These are phyloP conservation scores for Flaveria bidentis DNA, from an alignment of 129 eudicot species.

Conservation along the genomic window DNA sequence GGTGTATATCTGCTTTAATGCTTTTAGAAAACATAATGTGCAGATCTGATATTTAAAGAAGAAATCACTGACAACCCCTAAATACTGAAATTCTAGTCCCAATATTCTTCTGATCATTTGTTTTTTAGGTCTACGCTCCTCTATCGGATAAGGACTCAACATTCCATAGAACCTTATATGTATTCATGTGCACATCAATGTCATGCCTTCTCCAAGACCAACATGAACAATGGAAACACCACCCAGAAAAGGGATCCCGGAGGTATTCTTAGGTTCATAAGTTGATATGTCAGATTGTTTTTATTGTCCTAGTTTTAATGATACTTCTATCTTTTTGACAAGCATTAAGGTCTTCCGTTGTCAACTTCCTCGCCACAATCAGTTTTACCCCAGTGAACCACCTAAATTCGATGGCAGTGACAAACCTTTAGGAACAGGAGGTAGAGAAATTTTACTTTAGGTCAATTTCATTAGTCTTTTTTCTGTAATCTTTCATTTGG, in stretches of 20 bases:
- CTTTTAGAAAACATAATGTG: neutral
- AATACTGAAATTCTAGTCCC: neutral
- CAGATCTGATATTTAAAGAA: neutral
- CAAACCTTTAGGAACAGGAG: constrained; percentile 57
- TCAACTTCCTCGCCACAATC: constrained; percentile 65
- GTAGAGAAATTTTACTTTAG: constrained; percentile 26
- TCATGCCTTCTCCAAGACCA: constrained; percentile 78
- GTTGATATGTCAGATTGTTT: neutral
- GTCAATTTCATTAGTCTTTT: neutral
- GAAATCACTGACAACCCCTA: neutral
- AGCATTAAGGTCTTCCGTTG: constrained; percentile 90
- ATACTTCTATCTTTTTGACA: constrained; percentile 14
- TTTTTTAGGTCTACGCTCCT: constrained; percentile 70
- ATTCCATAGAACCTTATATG: constrained; percentile 68
- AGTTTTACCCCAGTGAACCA: constrained; percentile 65
- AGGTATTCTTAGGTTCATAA: constrained; percentile 45
- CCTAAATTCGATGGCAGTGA: constrained; percentile 63
- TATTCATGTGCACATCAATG: constrained; percentile 88
- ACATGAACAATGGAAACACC: constrained; percentile 85
- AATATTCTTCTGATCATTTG: neutral
- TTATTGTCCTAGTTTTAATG: neutral
- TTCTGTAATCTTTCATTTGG: neutral
- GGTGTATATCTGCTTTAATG: neutral
- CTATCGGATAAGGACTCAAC: constrained; percentile 65
- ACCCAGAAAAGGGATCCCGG: constrained; percentile 56